Conservation (phyloP, 2,329 filamentous ascomycete species). For the Ceratocystis alfenasii region DNA sequence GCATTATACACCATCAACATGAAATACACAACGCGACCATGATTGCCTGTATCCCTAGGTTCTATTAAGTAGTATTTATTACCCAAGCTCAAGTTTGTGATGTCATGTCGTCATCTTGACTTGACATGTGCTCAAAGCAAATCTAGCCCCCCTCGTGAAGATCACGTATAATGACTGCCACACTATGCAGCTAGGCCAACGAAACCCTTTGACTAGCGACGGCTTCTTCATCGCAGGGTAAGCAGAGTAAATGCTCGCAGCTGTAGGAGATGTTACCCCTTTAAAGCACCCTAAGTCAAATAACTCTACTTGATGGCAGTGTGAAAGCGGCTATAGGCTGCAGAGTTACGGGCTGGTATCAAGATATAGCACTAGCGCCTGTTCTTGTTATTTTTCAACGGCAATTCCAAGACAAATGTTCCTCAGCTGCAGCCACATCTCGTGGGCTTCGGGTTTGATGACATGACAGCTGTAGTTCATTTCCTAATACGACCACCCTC, state of each 20-base stretch:
- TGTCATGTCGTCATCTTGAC: slow-evolving; percentile 2
- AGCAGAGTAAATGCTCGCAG: no score
- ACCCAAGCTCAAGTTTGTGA: not conserved
- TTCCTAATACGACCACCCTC: slow-evolving; percentile 4
- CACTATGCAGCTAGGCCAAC: no score
- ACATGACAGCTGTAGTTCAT: slow-evolving; percentile 9
- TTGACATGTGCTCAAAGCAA: not conserved
- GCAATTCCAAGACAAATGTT: slow-evolving; percentile 1
- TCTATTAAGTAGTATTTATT: not conserved
- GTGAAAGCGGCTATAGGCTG: no score
- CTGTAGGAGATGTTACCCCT: no score
- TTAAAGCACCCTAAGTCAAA: no score
- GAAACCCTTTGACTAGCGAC: no score
- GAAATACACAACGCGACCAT: not conserved
- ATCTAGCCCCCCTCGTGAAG: no score
- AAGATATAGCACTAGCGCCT: not conserved
- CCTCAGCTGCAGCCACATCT: slow-evolving; percentile 7
- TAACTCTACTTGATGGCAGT: no score
- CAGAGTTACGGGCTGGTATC: no score
- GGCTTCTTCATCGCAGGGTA: not conserved
- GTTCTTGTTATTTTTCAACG: not conserved
- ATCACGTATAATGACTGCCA: no score
- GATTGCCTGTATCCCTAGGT: not conserved
- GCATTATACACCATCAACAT: not conserved
- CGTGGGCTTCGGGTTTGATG: not conserved